Evolutionary conservation across 257 asterid species (phyloP).

Genomic region (Anisodus tanguticus): DNA sequence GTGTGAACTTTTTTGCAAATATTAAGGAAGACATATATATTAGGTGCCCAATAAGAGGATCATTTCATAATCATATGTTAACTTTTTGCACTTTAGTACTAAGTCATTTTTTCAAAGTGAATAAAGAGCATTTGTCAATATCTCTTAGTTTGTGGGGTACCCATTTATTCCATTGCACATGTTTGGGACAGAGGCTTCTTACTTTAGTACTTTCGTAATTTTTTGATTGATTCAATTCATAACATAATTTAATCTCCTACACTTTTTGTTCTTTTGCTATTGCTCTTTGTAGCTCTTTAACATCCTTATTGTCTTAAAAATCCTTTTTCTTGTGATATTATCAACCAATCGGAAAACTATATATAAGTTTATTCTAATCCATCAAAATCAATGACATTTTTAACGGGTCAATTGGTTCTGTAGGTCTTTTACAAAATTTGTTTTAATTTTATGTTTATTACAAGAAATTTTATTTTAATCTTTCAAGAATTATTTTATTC

Average conservation of each 20-base stretch:
- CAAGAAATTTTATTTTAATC: background rate
- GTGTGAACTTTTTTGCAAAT: slow-evolving; percentile 10
- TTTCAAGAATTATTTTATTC: no score
- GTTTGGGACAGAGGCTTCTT: slow-evolving; percentile 25
- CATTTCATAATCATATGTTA: slow-evolving; percentile 27
- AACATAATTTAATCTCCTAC: background rate
- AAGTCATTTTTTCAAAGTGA: slow-evolving; percentile 23
- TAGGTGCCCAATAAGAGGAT: slow-evolving; percentile 16
- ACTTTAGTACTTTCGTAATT: background rate
- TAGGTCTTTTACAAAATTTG: background rate
- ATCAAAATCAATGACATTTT: background rate
- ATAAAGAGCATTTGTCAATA: slow-evolving; percentile 29
- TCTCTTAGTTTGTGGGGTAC: slow-evolving; percentile 25
- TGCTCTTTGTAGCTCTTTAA: background rate
- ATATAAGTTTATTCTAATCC: background rate
- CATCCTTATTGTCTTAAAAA: background rate
- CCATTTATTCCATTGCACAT: slow-evolving; percentile 27
- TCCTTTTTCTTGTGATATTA: background rate
- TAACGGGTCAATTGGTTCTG: background rate
- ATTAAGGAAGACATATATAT: slow-evolving; percentile 1
- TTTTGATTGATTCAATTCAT: slow-evolving; percentile 9
- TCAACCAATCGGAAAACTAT: background rate
- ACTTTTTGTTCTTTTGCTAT: slow-evolving; percentile 7
- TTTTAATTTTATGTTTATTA: background rate
- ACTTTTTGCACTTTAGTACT: slow-evolving; percentile 1